Conservation (phyloP, 129 eudicot species). For the Artemisia argyi region DNA sequence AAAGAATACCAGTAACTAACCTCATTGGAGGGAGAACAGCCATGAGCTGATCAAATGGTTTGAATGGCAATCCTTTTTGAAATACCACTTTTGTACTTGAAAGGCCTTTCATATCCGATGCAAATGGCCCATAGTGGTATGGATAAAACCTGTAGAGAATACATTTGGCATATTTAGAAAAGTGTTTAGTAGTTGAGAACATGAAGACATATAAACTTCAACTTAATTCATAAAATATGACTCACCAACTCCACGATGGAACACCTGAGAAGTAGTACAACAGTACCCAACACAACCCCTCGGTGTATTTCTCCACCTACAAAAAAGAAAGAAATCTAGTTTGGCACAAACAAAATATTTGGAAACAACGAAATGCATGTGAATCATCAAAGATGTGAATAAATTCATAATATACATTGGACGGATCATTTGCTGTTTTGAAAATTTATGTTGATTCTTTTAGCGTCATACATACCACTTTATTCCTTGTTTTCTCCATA, state of each 20-base stretch:
- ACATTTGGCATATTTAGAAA: neutral
- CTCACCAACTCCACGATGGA: constrained; percentile 78
- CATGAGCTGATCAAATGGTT: constrained; percentile 74
- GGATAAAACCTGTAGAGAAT: constrained; percentile 50
- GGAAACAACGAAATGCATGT: neutral
- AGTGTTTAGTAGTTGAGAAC: neutral
- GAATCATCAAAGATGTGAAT: neutral
- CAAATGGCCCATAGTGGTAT: constrained; percentile 64
- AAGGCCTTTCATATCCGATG: constrained; percentile 66
- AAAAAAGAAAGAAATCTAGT: neutral
- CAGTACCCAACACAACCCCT: constrained; percentile 74
- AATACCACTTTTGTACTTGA: constrained; percentile 39
- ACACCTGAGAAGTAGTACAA: constrained; percentile 59
- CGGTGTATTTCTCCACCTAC: constrained; percentile 55
- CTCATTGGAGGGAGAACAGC: constrained; percentile 69
- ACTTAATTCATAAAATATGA: neutral
- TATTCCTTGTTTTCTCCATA: constrained; percentile 36
- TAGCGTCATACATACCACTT: constrained; percentile 34
- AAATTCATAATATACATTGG: constrained; percentile 3
- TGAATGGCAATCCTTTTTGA: constrained; percentile 50
- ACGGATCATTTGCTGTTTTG: neutral
- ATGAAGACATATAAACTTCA: neutral
- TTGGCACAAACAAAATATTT: neutral
- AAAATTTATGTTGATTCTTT: too few relatives aligned
- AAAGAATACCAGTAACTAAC: constrained; percentile 24